Evolutionary conservation across 306 rosid genomes (phyloP), one percentile per base, ranked within the genome.

Genomic region (Cicer chorassanicum): DNA sequence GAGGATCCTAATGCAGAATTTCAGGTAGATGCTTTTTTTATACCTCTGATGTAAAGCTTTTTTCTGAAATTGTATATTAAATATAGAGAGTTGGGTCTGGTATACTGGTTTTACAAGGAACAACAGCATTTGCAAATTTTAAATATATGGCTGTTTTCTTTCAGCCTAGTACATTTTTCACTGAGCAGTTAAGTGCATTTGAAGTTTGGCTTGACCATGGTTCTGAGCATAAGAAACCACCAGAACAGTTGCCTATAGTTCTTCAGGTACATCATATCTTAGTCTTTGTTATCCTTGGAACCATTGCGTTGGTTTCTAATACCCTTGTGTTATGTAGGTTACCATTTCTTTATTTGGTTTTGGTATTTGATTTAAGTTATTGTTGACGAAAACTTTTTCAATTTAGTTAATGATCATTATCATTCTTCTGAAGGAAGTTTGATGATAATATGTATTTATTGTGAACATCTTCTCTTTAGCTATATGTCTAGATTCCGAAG

Each of bases 161-260:
- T 69, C 96, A 92, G 98, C 90, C 97, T 13, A 90, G 96, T 84
- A 90, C 99, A 44, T 92, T 95, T 87, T 95, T 95, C 86, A 89
- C 96, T 0, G 99, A 95, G 83, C 99, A 95, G 82, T 82, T 95
- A 81, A 92, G 89, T 11, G 99, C 99, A 77, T 95, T 95, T 85
- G 98, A 92, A 87, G 97, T 92, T 51, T 95, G 99, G 99, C 98
- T 95, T 29, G 98, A 90, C 82, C 99, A 95, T 82, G 99, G 99
- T 70, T 92, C 98, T 24, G 99, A 95, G 74, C 88, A 78, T 68
- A 95, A 95, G 93, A 95, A 95, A 90, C 99, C 98, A 9, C 99
- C 98, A 21, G 99, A 95, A 83, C 99, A 95, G 84, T 81, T 95
- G 76, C 99, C 97, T 45, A 92, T 95, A 74, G 98, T 95, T 86